phyloP scores from a whole-genome alignment of 495 filamentous ascomycete genomes.

The Lichina pygmaea region DNA sequence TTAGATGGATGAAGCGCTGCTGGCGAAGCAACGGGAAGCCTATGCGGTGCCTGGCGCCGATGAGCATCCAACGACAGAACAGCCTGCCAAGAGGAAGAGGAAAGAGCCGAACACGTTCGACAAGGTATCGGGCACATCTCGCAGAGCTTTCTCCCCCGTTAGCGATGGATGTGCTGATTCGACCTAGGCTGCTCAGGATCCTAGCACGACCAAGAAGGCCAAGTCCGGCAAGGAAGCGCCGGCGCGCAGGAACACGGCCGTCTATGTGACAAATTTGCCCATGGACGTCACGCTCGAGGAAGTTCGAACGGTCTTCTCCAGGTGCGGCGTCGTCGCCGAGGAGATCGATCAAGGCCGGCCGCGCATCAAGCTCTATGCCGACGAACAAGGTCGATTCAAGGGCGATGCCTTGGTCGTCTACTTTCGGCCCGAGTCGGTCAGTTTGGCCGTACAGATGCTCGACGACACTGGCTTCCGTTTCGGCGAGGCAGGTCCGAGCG shows the following conservation, averaged over 20 bases:
- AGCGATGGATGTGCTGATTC: not conserved
- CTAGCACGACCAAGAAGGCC: conserved; percentile 17
- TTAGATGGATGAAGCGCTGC: conserved; percentile 51
- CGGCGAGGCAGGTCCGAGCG: conserved; percentile 21
- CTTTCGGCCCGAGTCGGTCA: conserved; percentile 75
- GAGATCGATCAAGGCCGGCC: conserved; percentile 65
- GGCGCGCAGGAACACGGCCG: conserved; percentile 46
- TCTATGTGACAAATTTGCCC: conserved; percentile 75
- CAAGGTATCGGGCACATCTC: not conserved
- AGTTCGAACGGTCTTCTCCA: conserved; percentile 57
- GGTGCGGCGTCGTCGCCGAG: conserved; percentile 80
- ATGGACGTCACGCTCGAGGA: conserved; percentile 52
- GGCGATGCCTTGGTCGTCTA: conserved; percentile 84
- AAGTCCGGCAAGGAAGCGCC: conserved; percentile 25
- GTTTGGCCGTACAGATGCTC: conserved; percentile 68
- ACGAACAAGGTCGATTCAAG: conserved; percentile 63
- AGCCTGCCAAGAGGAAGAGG: conserved; percentile 44
- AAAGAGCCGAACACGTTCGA: not conserved
- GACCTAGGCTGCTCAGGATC: not conserved
- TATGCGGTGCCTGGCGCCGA: conserved; percentile 46
- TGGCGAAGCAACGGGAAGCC: conserved; percentile 48
- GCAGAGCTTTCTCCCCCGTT: not conserved
- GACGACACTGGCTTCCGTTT: conserved; percentile 73
- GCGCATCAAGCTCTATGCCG: conserved; percentile 78
- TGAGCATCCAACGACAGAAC: conserved; percentile 25